These are phyloP conservation scores for Metschnikowia baotianmanensis DNA, from an alignment of 805 yeast species.

Conservation along the genomic window DNA sequence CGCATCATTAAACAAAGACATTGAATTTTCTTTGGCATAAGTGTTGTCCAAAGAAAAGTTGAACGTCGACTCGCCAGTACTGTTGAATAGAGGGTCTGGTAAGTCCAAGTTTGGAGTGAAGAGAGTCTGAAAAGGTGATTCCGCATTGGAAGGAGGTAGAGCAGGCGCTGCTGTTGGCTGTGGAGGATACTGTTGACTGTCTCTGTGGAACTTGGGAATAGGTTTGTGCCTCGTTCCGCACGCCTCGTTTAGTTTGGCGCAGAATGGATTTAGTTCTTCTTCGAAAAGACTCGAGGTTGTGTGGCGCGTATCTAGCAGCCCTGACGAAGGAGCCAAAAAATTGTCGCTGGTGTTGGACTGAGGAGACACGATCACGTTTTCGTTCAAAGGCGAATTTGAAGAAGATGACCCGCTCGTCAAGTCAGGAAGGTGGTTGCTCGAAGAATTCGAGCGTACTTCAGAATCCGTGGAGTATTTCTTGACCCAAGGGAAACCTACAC, in stretches of 20 bases:
- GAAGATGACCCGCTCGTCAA: slow-evolving; percentile 36
- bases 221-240: slow-evolving; percentile 79
- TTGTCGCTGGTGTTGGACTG: slow-evolving; percentile 24
- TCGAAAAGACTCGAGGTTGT: slow-evolving; percentile 42
- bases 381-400: slow-evolving; percentile 39
- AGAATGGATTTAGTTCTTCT: slow-evolving; percentile 72
- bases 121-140: slow-evolving; percentile 16
- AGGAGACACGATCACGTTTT: slow-evolving; percentile 34
- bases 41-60: slow-evolving; percentile 8
- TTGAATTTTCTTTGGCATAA: slow-evolving; percentile 34
- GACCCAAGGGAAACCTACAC: slow-evolving; percentile 57
- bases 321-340: slow-evolving; percentile 11
- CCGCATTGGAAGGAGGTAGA: slow-evolving; percentile 7
- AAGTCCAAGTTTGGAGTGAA: slow-evolving; percentile 19
- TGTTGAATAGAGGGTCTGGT: slow-evolving; percentile 20
- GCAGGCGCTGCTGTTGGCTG: slow-evolving; percentile 4
- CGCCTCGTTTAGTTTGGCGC: slow-evolving; percentile 71
- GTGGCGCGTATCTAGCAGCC: slow-evolving; percentile 15
- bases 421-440: slow-evolving; percentile 28
- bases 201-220: slow-evolving; percentile 47
- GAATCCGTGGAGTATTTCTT: slow-evolving; percentile 19
- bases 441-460: slow-evolving; percentile 7
- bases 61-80: slow-evolving; percentile 9
- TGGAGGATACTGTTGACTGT: slow-evolving; percentile 10
- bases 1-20: slow-evolving; percentile 46